Base-by-base conservation (phyloP, 371 early-diverging fungal genomes). In the Coemansia sp. region DNA sequence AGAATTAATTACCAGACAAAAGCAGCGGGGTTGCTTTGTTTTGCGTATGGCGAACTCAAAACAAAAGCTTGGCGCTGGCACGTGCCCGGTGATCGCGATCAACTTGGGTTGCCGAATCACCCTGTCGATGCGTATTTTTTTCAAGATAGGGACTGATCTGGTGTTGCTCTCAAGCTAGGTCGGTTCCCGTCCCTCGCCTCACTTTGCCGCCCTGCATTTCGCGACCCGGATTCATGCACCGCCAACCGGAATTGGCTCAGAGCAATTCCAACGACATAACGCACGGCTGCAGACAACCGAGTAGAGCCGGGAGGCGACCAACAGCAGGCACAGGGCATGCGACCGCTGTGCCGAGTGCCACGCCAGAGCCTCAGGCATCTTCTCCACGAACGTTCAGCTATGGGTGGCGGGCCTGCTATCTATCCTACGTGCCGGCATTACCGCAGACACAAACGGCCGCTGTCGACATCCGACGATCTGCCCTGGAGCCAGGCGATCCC, bases 401-500 rank as follows among this genome's bases (percentile, higher is more conserved):
- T 26, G 26, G 26, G 26, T 26, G 26, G 26, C 26, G 26, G 26
- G 26, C 26, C 26, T 26, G 26, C 26, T 26, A 26, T 26, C 26
- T 26, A 26, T 26, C 26, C 10, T 5, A 26, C 49, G 30, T 16
- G 38, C 53, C 16, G 53, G 4, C 49, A 12, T 30, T 48, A 26
- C 16, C 36, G 41, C 9, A 9, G 41, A 11, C 41, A 8, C 39
- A 55, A 33, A n/a, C 4, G 16, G 35, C 14, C 36, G 16, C 53
- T 16, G 12, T 16, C 43, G 42, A 26, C 42, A n/a, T n/a, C 55
- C 1, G 20, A 38, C 7, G 40, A 47, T n/a, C 54, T 45, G 54
- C 36, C 55, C 3, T 66, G 66, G 66, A 55, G 65, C 30, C 66
- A 52, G 9, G 65, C 56, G 8, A 66, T 66, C 20, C 40, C 66